Evolutionary conservation across 352 stramenopile species (phyloP), one percentile per base, ranked within the genome.

Genomic region (Phytophthora nicotianae): DNA sequence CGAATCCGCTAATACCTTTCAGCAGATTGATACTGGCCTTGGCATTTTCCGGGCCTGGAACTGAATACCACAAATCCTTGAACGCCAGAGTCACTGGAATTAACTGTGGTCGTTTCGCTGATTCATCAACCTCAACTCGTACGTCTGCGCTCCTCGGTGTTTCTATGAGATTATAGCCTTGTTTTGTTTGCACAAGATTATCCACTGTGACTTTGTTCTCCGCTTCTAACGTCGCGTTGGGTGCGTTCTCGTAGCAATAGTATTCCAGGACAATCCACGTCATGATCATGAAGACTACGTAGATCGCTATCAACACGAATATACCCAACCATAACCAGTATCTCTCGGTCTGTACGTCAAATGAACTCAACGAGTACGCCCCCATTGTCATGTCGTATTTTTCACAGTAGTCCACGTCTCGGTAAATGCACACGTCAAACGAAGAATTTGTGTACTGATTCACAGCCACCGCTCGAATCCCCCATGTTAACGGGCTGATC

Each of bases 401-500:
- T 6, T 57, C 55, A 56, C 74, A 89, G 53, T 88, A 90, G 55
- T 88, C 51, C 1, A 82, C 35, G 10, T 55, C 65, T 3, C 71
- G 65, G 49, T 83, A 89, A 1, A 59, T 45, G 27, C 77, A 86
- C 11, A 71, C 62, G 10, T 56, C 20, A 51, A 82, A 86, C 8
- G 51, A 58, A 11, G 62, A 51, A 40, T 63, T 58, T 17, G 56
- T 65, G 66, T 88, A 91, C 62, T 91, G 75, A 52, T 87, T 88
- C 17, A 90, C 58, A 27, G 63, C 64, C 13, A 89, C 48, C 5
- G 68, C 69, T 21, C 83, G 81, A 49, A 89, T 83, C 40, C 70
- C 77, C 77, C 81, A 92, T 8, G 73, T 60, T 21, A 92, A 65
- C 13, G 86, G 84, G 27, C 90, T 86, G 52, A 92, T 77, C 74